Conservation (phyloP, 148 eudicot species). For the Talinum fruticosum region DNA sequence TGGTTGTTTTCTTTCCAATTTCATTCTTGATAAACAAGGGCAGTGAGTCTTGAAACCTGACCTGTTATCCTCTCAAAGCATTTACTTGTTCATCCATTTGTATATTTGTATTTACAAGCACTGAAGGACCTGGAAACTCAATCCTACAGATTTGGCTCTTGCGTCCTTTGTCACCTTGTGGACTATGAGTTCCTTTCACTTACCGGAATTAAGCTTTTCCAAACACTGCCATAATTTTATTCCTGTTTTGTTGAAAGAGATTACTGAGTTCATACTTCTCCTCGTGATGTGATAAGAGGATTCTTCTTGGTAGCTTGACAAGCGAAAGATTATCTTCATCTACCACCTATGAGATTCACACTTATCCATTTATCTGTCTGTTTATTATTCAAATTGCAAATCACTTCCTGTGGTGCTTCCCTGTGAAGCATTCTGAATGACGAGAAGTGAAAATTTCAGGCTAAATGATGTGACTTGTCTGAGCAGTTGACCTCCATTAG, state of each 20-base stretch:
- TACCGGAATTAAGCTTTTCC: no score
- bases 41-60: not conserved
- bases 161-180: no score
- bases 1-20: not conserved
- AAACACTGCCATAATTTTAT: no score
- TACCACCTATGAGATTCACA: not conserved
- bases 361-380: not conserved
- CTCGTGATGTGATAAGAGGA: not conserved
- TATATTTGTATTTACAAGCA: not conserved
- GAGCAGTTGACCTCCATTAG: not conserved
- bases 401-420: conserved; percentile 13
- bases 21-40: not conserved
- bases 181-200: no score
- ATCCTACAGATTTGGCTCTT: not conserved
- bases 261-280: not conserved
- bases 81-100: no score
- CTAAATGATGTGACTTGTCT: conserved; percentile 12
- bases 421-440: not conserved
- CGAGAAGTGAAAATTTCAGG: not conserved
- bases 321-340: not conserved
- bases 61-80: not conserved
- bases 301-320: not conserved
- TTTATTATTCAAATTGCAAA: conserved; percentile 10
- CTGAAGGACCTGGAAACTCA: not conserved
- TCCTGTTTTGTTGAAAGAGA: not conserved